Conservation (phyloP, 2,329 filamentous ascomycete species). For the Fusarium annulatum region DNA sequence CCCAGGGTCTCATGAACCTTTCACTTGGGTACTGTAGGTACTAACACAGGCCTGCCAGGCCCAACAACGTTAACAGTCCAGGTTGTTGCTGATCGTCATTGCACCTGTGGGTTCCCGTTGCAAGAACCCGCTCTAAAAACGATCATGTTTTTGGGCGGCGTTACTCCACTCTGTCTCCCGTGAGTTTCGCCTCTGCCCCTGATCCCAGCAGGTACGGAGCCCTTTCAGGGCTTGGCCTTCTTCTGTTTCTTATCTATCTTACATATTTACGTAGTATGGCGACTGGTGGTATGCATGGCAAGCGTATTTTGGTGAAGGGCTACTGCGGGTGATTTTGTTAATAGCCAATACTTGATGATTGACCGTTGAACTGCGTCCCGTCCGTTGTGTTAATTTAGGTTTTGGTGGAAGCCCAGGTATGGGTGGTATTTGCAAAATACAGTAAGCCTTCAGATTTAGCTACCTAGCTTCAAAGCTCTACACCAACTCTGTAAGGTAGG, state of each 20-base stretch:
- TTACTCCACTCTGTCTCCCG: constrained; percentile 18
- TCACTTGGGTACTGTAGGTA: neutral
- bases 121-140: constrained; percentile 27
- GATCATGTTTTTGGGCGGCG: constrained; percentile 17
- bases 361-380: neutral
- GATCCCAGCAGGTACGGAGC: constrained; percentile 21
- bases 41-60: neutral
- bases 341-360: neutral
- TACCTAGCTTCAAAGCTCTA: neutral
- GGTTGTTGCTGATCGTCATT: constrained; percentile 27
- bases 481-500: constrained; percentile 19
- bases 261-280: constrained; percentile 1
- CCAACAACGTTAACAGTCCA: constrained; percentile 17
- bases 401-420: neutral
- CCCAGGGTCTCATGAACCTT: constrained; percentile 1
- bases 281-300: constrained; percentile 4
- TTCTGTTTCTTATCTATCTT: constrained; percentile 28
- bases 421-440: constrained; percentile 3
- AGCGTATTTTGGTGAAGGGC: neutral
- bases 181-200: constrained; percentile 35
- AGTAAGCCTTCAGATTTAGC: neutral
- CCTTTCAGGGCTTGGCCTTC: constrained; percentile 16
- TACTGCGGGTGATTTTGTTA: constrained; percentile 1
- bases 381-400: neutral
- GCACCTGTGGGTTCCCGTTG: constrained; percentile 34